Conservation (phyloP, 2,329 filamentous ascomycete genomes). For the Mycocentrospora acerina region DNA sequence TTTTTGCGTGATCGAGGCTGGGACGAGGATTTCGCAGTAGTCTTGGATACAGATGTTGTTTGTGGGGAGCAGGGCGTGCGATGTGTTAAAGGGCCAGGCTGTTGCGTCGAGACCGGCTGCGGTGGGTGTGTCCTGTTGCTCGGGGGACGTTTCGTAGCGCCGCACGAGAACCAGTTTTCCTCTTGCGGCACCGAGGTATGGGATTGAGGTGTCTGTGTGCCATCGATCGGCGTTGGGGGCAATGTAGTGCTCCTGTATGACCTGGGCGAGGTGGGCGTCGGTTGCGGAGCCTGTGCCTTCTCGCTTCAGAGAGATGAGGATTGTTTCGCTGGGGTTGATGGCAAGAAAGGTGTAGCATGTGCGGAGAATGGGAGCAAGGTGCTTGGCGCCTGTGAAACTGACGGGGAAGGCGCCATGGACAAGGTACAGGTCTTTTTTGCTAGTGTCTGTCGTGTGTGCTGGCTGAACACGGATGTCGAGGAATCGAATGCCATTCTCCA, state of each 20-base stretch:
- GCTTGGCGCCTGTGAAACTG: constrained; percentile 76
- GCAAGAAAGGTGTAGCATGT: constrained; percentile 75
- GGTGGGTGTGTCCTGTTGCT: not conserved
- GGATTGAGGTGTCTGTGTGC: constrained; percentile 75
- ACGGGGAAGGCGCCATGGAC: constrained; percentile 92
- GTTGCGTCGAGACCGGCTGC: constrained; percentile 60
- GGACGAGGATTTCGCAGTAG: constrained; percentile 84
- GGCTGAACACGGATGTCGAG: constrained; percentile 85
- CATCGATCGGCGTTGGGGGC: constrained; percentile 62
- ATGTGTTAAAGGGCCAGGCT: constrained; percentile 85
- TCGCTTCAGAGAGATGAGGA: constrained; percentile 86
- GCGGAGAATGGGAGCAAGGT: constrained; percentile 71
- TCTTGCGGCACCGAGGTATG: constrained; percentile 74
- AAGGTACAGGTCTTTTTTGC: constrained; percentile 70
- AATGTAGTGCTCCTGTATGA: constrained; percentile 71
- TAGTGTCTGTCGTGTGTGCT: constrained; percentile 56
- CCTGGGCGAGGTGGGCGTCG: constrained; percentile 74
- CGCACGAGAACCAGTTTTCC: constrained; percentile 84
- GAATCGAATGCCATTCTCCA: constrained; percentile 89
- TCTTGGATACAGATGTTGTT: constrained; percentile 78
- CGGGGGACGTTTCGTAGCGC: constrained; percentile 64
- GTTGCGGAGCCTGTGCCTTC: constrained; percentile 81
- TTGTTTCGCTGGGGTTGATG: constrained; percentile 73
- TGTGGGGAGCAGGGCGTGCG: constrained; percentile 70
- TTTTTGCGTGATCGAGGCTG: constrained; percentile 76